A percentile compares a stretch with the other conserved stretches of the same genome.
Evolutionary conservation across 192 early-diverging fungal species (phyloP).

Genomic region (Backusella tuberculispora): DNA sequence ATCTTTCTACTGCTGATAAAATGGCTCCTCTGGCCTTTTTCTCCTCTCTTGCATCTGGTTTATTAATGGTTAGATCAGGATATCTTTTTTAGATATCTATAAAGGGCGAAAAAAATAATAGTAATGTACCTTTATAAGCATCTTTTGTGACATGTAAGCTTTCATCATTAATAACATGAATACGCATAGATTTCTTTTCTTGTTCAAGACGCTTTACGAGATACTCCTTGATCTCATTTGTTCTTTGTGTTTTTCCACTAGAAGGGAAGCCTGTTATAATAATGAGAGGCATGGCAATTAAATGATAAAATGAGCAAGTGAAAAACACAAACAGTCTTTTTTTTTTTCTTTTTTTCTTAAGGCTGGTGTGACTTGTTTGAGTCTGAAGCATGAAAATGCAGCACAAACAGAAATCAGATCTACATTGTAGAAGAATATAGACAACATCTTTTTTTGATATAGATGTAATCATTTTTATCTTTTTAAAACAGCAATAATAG

Average conservation of each 20-base stretch:
- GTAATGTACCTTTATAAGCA: constrained; percentile 63
- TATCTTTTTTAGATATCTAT: not conserved
- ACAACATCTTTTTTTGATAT: too few relatives aligned
- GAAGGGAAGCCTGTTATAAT: constrained; percentile 87
- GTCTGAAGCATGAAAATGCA: too few relatives aligned
- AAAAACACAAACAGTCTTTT: not conserved
- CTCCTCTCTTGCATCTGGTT: constrained; percentile 61
- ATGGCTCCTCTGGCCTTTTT: constrained; percentile 87
- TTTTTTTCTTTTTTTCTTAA: not conserved
- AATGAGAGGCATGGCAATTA: constrained; percentile 83
- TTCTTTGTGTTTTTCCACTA: constrained; percentile 88
- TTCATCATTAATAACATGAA: constrained; percentile 84
- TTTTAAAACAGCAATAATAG: too few relatives aligned
- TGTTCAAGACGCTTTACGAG: constrained; percentile 47
- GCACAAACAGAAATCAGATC: too few relatives aligned
- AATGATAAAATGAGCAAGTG: not conserved
- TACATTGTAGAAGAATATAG: too few relatives aligned
- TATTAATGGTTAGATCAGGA: not conserved
- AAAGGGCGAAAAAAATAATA: constrained; percentile 18
- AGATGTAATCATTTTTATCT: too few relatives aligned
- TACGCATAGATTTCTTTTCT: constrained; percentile 45
- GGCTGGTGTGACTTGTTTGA: too few relatives aligned
- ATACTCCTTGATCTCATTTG: constrained; percentile 66
- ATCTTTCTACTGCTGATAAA: constrained; percentile 88
- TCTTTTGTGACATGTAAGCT: constrained; percentile 59